A percentile compares a stretch with the other conserved stretches of the same genome.
Evolutionary conservation across 2,329 filamentous ascomycete genomes (phyloP).

Genomic region (Cladosporium sp.): DNA sequence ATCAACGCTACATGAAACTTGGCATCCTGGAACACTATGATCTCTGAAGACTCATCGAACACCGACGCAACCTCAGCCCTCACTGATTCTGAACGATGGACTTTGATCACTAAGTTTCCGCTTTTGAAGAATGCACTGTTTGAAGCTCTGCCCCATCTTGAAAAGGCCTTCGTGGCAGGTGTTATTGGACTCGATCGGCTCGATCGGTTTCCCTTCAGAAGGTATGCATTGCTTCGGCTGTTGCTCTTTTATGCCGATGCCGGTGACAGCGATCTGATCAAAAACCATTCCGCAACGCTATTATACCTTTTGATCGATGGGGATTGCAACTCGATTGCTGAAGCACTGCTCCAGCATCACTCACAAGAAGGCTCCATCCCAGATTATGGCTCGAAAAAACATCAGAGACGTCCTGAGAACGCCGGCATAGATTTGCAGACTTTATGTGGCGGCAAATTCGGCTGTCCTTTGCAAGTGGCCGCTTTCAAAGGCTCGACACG

Average conservation of each 20-base stretch:
- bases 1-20: background rate
- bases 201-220: background rate
- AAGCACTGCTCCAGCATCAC: background rate
- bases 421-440: background rate
- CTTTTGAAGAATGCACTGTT: background rate
- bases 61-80: no score
- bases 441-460: background rate
- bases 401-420: no score
- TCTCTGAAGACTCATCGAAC: no score
- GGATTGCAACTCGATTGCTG: background rate
- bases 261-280: background rate
- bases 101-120: background rate
- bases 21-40: no score
- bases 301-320: background rate
- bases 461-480: background rate
- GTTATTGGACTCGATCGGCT: background rate
- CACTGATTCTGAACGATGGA: background rate
- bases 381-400: no score
- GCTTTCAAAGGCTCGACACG: background rate
- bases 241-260: background rate
- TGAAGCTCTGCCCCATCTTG: background rate
- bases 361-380: background rate
- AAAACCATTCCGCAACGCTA: background rate
- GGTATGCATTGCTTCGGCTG: no score
- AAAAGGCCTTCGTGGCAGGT: background rate